Base-by-base conservation (phyloP, 2,329 filamentous ascomycete genomes). In the Stromatinia cepivora region DNA sequence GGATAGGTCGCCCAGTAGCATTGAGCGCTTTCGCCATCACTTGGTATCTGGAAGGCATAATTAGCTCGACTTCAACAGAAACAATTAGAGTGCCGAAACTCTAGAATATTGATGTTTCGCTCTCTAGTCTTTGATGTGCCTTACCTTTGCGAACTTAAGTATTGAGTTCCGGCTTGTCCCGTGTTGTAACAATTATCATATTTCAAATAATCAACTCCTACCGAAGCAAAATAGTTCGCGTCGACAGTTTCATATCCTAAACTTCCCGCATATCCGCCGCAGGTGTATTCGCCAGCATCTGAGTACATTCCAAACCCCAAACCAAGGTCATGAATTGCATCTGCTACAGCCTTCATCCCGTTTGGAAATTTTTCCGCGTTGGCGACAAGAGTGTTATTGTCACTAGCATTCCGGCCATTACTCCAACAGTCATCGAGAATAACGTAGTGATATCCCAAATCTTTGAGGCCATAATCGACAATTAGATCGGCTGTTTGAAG, bases 161-260 rank as follows among this genome's bases (percentile, higher is more conserved):
- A 75, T 69, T 71, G 77, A 71, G 76, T 78, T 73, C 84, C 84
- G n/a, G 81, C 82, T 68, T 84, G 81, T 10, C 85, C 85, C 70
- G 83, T 79, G 71, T 86, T 86, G 75, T 81, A 86, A 78, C 85
- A 87, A 74, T 87, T 87, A 76, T 87, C 85, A 72, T 86, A 86
- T 74, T 86, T 85, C 31, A 85, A 75, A 72, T 85, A 85, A 75
- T 84, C 82, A 45, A 86, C 82, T 1, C 82, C 84, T 82, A 84
- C 85, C 22, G 76, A 77, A 0, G 85, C 84, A 74, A 82, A 87
- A 0, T 82, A 80, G 22, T 82, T 76, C 0, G 85, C 85, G 75
- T 88, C 85, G 39, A 83, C 79, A 46, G 81, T 79, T 74, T 86
- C 86, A 73, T 84, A 81, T 7, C 82, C 84, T 53, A 85, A 73